Evolutionary conservation across 1,284 basidiomycete genomes (phyloP), one percentile per base, ranked within the genome.

Genomic region (Phlebopus sp.): DNA sequence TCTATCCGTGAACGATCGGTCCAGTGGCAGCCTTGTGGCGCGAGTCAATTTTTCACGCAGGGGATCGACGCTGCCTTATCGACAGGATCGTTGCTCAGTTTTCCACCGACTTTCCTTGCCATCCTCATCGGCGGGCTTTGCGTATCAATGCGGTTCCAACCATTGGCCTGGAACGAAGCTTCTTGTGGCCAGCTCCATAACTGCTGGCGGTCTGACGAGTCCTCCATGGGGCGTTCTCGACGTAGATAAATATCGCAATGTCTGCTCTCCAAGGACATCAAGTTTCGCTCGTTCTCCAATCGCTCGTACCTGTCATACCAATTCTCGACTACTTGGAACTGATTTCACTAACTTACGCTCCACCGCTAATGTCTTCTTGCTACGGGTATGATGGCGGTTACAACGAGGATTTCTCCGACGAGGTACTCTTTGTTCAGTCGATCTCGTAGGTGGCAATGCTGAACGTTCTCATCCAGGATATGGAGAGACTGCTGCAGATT

Each of bases 181-280:
- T 47, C 43, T 34, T 18, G 31, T 37, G 46, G 15, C 36, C 59
- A 30, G 44, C 23, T 42, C 36, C 18, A 50, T 59, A 59, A 53
- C 61, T 51, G 42, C 32, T 31, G 37, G 21, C 47, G 19, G n/a
- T 39, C 52, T 64, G 59, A 57, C 47, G 52, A 41, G 57, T 48
- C 13, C 57, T 64, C 59, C 61, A 60, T 14, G 44, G 38, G 19
- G 14, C 18, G 19, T 41, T 44, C 46, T 42, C 37, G 38, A 35
- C 13, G n/a, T 21, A 29, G 27, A 58, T 62, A 66, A 44, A 64
- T 66, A 62, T 43, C 34, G 13, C 21, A 1, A 9, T 36, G n/a
- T 25, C 14, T 4, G 17, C 10, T 44, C 45, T 44, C 23, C 31
- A n/a, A 38, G 45, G 37, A 8, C 45, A 48, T 31, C 25, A 54